Evolutionary conservation across 208 protist species (phyloP), one percentile per base, ranked within the genome.

Genomic region (Borovskyia barvae): DNA sequence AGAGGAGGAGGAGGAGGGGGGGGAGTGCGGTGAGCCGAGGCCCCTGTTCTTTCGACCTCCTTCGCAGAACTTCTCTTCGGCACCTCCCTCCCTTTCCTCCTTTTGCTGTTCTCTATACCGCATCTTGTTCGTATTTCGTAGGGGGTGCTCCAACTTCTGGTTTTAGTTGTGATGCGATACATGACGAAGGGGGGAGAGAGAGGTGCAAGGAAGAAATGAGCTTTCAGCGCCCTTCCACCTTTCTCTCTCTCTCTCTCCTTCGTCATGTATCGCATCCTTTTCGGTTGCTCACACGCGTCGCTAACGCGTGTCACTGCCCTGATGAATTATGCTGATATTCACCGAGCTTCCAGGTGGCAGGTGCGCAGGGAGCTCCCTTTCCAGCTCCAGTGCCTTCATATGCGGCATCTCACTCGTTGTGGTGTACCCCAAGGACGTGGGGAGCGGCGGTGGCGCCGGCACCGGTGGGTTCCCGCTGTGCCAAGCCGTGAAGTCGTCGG

Each of bases 331-430:
- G n/a, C 56, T 26, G 22, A 48, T 42, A 45, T 74, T 59, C 8
- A 69, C 20, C 35, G 54, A 49, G 5, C 59, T 29, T 5, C 51
- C 32, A 53, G 74, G 76, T 29, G 81, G 81, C 3, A 88, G 29
- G 39, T 84, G 81, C 33, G 47, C 28, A 3, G 78, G 82, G 19
- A 48, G 28, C n/a, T 55, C 41, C 5, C 40, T 19, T 52, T 90
- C 79, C 2, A 83, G 26, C 47, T 90, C 79, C 32, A 90, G 64
- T 12, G 45, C 37, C 22, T 60, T 41, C 50, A 85, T 42, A 53
- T 86, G 68, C 6, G 83, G 83, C 77, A 87, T 87, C 45, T 90
- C 83, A n/a, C 55, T 73, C 12, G 71, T 58, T n/a, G 85, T 15
- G 17, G 72, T 48, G 48, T 85, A 80, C 14, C 66, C 50, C 7